Conservation (phyloP, 164 flowering plant genomes). For the Chimonanthus praecox region DNA sequence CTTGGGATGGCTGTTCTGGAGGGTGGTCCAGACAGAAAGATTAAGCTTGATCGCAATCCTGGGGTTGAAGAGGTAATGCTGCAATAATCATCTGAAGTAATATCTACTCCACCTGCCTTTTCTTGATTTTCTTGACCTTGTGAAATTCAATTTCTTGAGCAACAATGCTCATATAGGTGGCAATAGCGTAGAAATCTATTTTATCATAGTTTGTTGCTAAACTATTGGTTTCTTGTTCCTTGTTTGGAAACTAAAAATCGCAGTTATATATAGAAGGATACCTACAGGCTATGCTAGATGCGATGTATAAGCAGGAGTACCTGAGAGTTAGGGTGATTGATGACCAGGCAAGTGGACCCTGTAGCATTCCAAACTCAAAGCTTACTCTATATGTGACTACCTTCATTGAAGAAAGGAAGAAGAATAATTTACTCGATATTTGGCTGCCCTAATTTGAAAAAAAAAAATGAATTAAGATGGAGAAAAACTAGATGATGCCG, state of each 20-base stretch:
- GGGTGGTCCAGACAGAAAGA: conserved; percentile 92
- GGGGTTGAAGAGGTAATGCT: conserved; percentile 81
- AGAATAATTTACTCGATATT: too few species aligned
- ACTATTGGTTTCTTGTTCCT: conserved; percentile 1
- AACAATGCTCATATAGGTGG: not conserved
- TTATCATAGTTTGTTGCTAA: not conserved
- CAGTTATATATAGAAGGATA: conserved; percentile 96
- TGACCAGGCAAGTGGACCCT: conserved; percentile 46
- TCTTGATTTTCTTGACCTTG: not conserved
- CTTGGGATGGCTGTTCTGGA: conserved; percentile 76
- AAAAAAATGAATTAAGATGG: not conserved
- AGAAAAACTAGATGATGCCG: too few species aligned
- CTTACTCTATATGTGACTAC: not conserved
- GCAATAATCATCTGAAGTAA: not conserved
- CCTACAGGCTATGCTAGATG: conserved; percentile 92
- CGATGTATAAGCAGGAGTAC: conserved; percentile 83
- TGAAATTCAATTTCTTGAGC: not conserved
- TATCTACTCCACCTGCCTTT: not conserved
- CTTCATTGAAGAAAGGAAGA: not conserved
- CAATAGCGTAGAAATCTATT: not conserved
- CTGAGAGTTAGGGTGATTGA: conserved; percentile 84
- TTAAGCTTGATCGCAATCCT: conserved; percentile 79
- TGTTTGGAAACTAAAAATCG: conserved; percentile 14
- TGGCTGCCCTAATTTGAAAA: too few species aligned
- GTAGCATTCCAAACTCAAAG: not conserved